Evolutionary conservation across 305 asterid genomes (phyloP).

Genomic region (Solanum chacoense): DNA sequence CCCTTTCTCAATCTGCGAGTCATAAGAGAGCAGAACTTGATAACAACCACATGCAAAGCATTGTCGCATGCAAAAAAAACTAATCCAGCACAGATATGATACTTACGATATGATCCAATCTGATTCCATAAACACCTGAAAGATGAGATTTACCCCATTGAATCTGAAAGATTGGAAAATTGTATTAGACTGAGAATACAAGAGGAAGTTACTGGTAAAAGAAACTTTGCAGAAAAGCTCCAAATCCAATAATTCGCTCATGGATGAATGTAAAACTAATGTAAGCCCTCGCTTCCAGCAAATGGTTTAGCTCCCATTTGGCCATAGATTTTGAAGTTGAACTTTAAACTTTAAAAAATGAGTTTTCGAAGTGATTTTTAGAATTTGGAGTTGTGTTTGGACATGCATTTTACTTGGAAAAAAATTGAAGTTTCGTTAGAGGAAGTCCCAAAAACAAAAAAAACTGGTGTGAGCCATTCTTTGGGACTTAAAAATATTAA

Average conservation of each 20-base stretch:
- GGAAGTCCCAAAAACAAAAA: not conserved
- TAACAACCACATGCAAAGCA: constrained; percentile 17
- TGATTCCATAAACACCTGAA: constrained; percentile 58
- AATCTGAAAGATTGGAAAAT: constrained; percentile 15
- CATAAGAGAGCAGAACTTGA: constrained; percentile 18
- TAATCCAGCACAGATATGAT: not conserved
- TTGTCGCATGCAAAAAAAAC: not conserved
- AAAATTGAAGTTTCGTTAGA: not conserved
- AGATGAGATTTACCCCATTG: constrained; percentile 35
- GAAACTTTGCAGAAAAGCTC: not conserved
- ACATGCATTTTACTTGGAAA: not conserved
- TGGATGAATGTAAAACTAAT: not conserved
- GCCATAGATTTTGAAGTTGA: not conserved
- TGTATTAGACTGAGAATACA: not conserved
- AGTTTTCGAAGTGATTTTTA: not conserved
- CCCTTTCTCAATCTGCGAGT: constrained; percentile 54
- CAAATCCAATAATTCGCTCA: not conserved
- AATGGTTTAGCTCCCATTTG: not conserved
- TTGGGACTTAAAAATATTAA: not conserved
- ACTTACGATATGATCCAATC: constrained; percentile 70
- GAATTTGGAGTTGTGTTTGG: not conserved
- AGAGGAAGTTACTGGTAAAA: not conserved
- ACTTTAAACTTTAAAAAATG: not conserved
- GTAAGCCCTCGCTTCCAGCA: not conserved
- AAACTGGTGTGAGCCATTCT: not conserved